phyloP scores from a whole-genome alignment of 345 rosid genomes.

The Salix brachista region DNA sequence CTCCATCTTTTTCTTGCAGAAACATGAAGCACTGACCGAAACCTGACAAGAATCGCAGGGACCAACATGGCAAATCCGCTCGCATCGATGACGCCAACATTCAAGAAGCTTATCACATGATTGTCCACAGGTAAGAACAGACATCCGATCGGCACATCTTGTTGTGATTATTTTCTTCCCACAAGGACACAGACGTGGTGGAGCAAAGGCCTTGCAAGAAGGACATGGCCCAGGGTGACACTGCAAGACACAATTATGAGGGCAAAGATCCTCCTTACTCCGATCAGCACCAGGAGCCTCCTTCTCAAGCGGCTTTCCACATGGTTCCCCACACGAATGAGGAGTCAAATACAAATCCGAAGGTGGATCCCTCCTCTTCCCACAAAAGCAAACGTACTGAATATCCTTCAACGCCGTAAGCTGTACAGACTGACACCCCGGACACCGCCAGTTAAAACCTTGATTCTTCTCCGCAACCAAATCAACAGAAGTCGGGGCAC shows the following conservation, averaged over 20 bases:
- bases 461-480: conserved; percentile 70
- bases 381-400: conserved; percentile 74
- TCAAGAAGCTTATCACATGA: conserved; percentile 68
- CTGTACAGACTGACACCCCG: conserved; percentile 93
- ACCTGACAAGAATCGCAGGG: conserved; percentile 75
- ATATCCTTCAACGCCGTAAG: conserved; percentile 69
- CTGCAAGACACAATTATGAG: conserved; percentile 90
- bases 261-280: conserved; percentile 63
- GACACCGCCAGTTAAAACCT: conserved; percentile 95
- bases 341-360: conserved; percentile 92
- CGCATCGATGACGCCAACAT: conserved; percentile 75
- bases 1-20: conserved; percentile 75
- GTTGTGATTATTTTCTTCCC: conserved; percentile 74
- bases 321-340: conserved; percentile 94
- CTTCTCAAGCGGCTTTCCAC: conserved; percentile 87
- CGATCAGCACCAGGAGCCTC: conserved; percentile 29
- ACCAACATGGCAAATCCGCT: conserved; percentile 71
- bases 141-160: conserved; percentile 80
- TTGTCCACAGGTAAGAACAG: conserved; percentile 72
- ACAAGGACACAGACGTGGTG: conserved; percentile 73
- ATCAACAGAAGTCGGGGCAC: conserved; percentile 86
- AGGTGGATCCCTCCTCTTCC: conserved; percentile 80
- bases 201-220: conserved; percentile 95
- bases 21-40: conserved; percentile 64
- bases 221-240: conserved; percentile 99